Evolutionary conservation across 139 green algal species (phyloP).

Genomic region (Coccomyxa sp.): DNA sequence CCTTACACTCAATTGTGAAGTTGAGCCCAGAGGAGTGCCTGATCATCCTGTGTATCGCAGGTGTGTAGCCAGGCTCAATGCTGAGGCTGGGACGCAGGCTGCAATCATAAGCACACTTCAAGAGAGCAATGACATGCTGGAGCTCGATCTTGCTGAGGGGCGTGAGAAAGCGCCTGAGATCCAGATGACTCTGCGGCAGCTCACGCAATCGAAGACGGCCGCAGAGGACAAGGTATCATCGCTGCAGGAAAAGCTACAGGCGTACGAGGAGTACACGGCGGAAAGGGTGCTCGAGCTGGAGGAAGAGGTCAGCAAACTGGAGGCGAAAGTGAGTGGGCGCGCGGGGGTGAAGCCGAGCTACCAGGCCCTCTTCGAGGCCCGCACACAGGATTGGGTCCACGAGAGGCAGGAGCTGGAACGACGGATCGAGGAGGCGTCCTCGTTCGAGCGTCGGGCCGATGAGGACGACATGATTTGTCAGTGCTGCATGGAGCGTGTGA

Average conservation of each 20-base stretch:
- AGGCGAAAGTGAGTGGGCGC: background rate
- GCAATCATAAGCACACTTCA: background rate
- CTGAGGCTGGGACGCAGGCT: background rate
- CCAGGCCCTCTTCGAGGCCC: background rate
- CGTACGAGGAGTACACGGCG: background rate
- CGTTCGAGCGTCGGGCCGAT: background rate
- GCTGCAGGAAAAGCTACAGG: background rate
- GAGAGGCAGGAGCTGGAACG: background rate
- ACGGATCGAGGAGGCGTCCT: background rate
- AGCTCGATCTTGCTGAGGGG: background rate
- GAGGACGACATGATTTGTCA: background rate
- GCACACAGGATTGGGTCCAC: background rate
- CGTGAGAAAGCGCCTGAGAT: background rate
- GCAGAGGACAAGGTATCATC: background rate
- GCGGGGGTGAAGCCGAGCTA: background rate
- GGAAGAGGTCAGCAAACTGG: background rate
- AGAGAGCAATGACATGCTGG: background rate
- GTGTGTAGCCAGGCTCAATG: background rate
- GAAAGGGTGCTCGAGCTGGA: background rate
- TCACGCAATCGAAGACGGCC: background rate
- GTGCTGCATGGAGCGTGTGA: background rate
- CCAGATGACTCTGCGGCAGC: background rate
- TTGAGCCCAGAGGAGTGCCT: background rate
- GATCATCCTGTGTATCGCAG: background rate
- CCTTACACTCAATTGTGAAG: background rate